Conservation (phyloP, 129 eudicot species). For the Chrysanthemum lavandulifolium region DNA sequence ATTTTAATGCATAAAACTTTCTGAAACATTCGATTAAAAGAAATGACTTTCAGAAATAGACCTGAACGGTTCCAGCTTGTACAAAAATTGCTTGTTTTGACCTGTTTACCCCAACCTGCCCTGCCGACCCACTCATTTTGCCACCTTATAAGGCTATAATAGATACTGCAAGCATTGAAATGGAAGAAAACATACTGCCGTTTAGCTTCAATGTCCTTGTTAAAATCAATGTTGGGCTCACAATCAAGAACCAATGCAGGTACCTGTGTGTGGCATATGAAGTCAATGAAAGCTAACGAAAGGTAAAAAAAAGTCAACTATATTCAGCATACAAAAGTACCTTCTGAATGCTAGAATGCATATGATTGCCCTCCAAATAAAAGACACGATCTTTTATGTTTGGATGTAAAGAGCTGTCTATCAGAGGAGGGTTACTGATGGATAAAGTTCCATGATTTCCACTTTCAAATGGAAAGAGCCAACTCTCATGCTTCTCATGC, state of each 20-base stretch:
- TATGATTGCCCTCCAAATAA: conserved; percentile 84
- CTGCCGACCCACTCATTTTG: too few relatives aligned
- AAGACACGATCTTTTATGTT: conserved; percentile 78
- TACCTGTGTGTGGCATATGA: conserved; percentile 40
- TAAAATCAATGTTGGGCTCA: conserved; percentile 86
- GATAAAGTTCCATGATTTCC: conserved; percentile 69
- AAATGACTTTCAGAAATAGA: too few relatives aligned
- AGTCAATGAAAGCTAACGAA: neutral
- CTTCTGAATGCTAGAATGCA: conserved; percentile 92
- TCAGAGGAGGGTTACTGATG: conserved; percentile 56
- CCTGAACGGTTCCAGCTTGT: too few relatives aligned
- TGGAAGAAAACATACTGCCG: conserved; percentile 83
- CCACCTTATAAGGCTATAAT: too few relatives aligned
- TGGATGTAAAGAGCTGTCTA: conserved; percentile 59
- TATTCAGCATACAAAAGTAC: conserved; percentile 24
- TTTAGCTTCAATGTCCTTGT: conserved; percentile 83
- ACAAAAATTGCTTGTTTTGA: too few relatives aligned
- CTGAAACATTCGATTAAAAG: too few relatives aligned
- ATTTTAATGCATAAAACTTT: neutral
- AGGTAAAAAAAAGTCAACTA: neutral
- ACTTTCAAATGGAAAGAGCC: conserved; percentile 79
- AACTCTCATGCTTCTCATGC: conserved; percentile 93
- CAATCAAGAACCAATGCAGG: conserved; percentile 96
- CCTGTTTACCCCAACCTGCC: too few relatives aligned
- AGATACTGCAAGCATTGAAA: too few relatives aligned